These are phyloP conservation scores for Heritiera fomes DNA, from an alignment of 345 rosid species.

Conservation along the genomic window DNA sequence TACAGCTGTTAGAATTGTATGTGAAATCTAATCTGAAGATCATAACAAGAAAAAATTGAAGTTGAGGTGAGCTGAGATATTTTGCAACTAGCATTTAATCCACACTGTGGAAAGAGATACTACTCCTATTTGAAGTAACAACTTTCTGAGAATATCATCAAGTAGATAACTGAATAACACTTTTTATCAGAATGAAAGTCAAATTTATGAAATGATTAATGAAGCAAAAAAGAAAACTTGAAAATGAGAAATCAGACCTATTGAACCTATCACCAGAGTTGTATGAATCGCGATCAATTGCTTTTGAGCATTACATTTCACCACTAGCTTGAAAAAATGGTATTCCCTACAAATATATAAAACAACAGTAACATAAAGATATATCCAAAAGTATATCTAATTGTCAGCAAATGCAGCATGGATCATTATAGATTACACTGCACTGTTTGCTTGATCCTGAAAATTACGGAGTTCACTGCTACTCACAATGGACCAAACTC, in stretches of 20 bases:
- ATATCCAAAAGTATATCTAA: not conserved
- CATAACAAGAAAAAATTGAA: conserved; percentile 14
- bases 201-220: conserved; percentile 5
- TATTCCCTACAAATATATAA: conserved; percentile 56
- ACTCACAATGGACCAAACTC: not conserved
- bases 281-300: conserved; percentile 97
- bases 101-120: not conserved
- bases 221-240: not conserved
- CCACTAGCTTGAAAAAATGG: conserved; percentile 96
- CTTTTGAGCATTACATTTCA: conserved; percentile 92
- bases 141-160: not conserved
- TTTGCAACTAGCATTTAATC: not conserved
- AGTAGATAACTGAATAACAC: not conserved
- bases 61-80: not conserved
- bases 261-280: conserved; percentile 98
- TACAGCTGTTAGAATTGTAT: conserved; percentile 83
- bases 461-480: not conserved
- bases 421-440: not conserved
- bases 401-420: not conserved
- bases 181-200: not conserved
- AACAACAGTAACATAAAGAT: not conserved
- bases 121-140: not conserved
- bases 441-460: not conserved
- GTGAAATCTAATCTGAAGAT: conserved; percentile 76
- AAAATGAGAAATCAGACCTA: conserved; percentile 47